Evolutionary conservation across 1,139 yeast genomes (phyloP).

Genomic region (Suhomyces choctaworum): DNA sequence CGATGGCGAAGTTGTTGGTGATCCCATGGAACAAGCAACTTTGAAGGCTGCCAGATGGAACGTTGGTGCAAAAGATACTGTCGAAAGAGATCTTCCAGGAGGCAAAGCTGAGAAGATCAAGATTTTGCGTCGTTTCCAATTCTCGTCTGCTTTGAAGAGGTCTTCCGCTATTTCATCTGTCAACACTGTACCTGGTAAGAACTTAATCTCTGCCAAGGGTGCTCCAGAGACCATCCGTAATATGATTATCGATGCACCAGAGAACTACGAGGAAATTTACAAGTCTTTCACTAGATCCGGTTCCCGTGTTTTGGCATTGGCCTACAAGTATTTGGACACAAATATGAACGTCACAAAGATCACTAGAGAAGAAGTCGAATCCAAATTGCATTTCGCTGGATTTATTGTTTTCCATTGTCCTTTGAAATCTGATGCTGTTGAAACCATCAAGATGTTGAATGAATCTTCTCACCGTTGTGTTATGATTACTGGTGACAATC

Average conservation of each 20-base stretch:
- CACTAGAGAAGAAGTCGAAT: slow-evolving; percentile 75
- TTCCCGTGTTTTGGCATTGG: slow-evolving; percentile 93
- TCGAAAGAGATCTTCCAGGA: slow-evolving; percentile 45
- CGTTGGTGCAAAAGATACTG: slow-evolving; percentile 71
- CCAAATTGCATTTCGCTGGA: slow-evolving; percentile 78
- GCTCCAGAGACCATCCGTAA: slow-evolving; percentile 96
- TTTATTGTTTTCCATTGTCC: slow-evolving; percentile 98
- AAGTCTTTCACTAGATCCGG: slow-evolving; percentile 94
- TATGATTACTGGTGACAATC: slow-evolving; percentile 99
- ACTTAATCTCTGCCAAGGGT: slow-evolving; percentile 90
- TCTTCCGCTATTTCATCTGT: slow-evolving; percentile 84
- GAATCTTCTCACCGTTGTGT: slow-evolving; percentile 93
- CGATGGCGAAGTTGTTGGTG: slow-evolving; percentile 97
- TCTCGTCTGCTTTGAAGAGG: slow-evolving; percentile 92
- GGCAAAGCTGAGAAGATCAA: slow-evolving; percentile 54
- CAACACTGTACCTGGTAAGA: slow-evolving; percentile 49
- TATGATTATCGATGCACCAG: slow-evolving; percentile 74
- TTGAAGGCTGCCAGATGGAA: slow-evolving; percentile 85
- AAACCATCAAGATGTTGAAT: slow-evolving; percentile 86
- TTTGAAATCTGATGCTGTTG: slow-evolving; percentile 87
- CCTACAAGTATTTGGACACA: slow-evolving; percentile 70
- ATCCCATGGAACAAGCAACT: slow-evolving; percentile 98
- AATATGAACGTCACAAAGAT: slow-evolving; percentile 52
- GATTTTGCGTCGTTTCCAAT: slow-evolving; percentile 92
- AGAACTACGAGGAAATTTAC: slow-evolving; percentile 78